Evolutionary conservation across 106 monocot genomes (phyloP).

Genomic region (Dioscorea dumetorum): DNA sequence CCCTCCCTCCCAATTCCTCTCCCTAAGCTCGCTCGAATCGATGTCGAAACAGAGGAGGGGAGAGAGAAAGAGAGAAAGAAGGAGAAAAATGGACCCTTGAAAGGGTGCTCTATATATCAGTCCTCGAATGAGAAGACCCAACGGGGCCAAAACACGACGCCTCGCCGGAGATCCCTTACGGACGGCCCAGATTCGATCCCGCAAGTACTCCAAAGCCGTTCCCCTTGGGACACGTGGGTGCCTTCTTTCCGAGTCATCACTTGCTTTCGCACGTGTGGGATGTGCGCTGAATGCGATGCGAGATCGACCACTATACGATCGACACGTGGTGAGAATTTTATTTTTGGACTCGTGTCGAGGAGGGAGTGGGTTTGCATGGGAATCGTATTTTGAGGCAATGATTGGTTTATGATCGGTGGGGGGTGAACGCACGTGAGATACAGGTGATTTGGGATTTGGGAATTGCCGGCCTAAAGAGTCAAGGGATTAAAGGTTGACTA

Average conservation of each 20-base stretch:
- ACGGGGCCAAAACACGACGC: not conserved
- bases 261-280: not conserved
- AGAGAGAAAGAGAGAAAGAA: not conserved
- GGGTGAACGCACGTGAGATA: too few species aligned
- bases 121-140: not conserved
- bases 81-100: not conserved
- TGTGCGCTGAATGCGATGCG: too few species aligned
- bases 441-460: too few species aligned
- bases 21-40: not conserved
- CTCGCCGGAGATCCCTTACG: constrained; percentile 1
- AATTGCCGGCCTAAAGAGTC: too few species aligned
- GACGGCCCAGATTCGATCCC: constrained; percentile 1
- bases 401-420: too few species aligned
- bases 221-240: not conserved
- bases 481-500: too few species aligned
- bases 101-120: not conserved
- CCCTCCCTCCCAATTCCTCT: not conserved
- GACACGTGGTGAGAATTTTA: too few species aligned
- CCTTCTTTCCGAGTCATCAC: not conserved
- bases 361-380: too few species aligned
- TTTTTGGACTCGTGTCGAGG: too few species aligned
- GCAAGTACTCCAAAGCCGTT: not conserved
- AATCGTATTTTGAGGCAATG: too few species aligned
- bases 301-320: too few species aligned
- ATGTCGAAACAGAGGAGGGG: not conserved